Evolutionary conservation across 345 rosid species (phyloP), one percentile per base, ranked within the genome.

Genomic region (Cardamine resedifolia): DNA sequence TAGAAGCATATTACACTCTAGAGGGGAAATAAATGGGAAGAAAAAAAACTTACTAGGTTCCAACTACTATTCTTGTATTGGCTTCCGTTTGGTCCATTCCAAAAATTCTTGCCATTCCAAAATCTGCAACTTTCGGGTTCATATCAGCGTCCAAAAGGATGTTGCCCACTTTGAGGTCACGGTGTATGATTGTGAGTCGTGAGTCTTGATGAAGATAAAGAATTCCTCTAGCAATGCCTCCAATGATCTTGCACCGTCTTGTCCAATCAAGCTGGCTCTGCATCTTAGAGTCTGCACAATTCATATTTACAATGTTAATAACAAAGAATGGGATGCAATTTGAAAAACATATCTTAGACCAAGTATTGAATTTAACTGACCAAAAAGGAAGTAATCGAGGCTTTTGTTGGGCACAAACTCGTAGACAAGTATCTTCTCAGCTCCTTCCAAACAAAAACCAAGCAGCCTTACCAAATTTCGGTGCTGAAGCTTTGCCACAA

Each of bases 41-140:
- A 14, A 4, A 2, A 2, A 62, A 52, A 49, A 48, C 78, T 80
- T 81, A 87, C 96, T 52, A 81, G 26, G 96, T 87, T 45, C 89
- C 89, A 0, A 81, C 84, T 0, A 86, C 53, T 71, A 77, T 71
- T 9, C 50, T 74, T 0, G 95, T 88, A 26, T 65, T 81, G 34
- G 58, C 78, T 62, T 68, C 49, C 7, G 59, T 53, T 62, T 75
- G 77, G 38, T 81, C 66, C 9, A 62, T 75, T 0, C 75, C 75
- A 1, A 85, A 75, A 10, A 85, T 83, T 31, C 76, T 81, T 0
- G 91, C 88, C 79, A 80, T 71, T 7, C 91, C 88, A 58, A 88
- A 88, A 68, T 88, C 91, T 12, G 90, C 84, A n/a, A 83, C 77
- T 70, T 85, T 86, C 0, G 87, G 82, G 23, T 80, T 83, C 91